Evolutionary conservation across 257 asterid genomes (phyloP).

Genomic region (Solanum pennellii): DNA sequence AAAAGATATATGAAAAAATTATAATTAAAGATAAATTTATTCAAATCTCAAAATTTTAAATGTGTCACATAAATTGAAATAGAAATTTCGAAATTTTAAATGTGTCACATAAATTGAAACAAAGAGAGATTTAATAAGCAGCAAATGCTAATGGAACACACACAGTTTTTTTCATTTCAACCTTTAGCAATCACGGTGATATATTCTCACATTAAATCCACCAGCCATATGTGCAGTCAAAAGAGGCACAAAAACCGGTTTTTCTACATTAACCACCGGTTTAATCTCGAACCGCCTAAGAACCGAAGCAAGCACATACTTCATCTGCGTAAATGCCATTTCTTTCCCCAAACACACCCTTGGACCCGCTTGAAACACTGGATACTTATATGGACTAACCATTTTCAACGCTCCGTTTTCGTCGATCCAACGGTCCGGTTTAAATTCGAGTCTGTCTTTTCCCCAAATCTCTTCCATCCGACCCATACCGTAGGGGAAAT

Average conservation of each 20-base stretch:
- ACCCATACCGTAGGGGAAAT: conserved; percentile 7
- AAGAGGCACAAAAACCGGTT: conserved; percentile 40
- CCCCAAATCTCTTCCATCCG: conserved; percentile 13
- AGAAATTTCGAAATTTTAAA: fast-evolving
- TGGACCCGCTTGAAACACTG: conserved; percentile 16
- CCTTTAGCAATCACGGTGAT: not conserved
- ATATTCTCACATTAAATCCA: conserved; percentile 31
- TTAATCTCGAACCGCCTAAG: conserved; percentile 34
- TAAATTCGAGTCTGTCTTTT: conserved; percentile 2
- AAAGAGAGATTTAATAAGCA: not conserved
- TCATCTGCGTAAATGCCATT: conserved; percentile 8
- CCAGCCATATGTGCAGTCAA: conserved; percentile 59
- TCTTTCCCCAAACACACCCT: conserved; percentile 16
- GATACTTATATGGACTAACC: not conserved
- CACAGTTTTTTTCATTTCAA: not conserved
- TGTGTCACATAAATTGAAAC: too few species aligned
- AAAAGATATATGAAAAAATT: too few species aligned
- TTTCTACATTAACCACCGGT: conserved; percentile 14
- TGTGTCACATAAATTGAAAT: too few species aligned
- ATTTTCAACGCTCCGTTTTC: not conserved
- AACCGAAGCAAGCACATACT: conserved; percentile 9
- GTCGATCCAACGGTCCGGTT: conserved; percentile 11
- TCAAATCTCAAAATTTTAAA: fast-evolving
- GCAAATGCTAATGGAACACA: not conserved
- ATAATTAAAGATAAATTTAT: too few species aligned